Conservation (phyloP, 257 asterid genomes). For the Solanum piurae region DNA sequence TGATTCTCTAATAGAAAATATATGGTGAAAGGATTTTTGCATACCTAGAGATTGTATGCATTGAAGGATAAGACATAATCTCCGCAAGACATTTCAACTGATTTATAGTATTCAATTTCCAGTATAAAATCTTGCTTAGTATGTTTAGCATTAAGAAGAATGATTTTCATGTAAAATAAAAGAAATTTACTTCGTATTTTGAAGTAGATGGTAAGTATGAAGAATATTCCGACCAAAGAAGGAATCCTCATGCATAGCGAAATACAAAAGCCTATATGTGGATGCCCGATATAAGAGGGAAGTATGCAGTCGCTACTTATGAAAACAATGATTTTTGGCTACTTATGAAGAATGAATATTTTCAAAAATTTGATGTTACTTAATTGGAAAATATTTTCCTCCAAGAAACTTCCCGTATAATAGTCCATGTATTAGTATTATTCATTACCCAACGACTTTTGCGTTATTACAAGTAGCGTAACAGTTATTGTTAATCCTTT, state of each 20-base stretch:
- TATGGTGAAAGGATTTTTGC: neutral
- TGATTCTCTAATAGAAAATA: neutral
- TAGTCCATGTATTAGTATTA: neutral
- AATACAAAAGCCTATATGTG: too few species aligned
- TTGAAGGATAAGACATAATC: neutral
- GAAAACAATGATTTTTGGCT: too few species aligned
- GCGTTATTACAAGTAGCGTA: neutral
- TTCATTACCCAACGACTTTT: neutral
- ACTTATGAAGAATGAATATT: too few species aligned
- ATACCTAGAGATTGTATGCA: neutral
- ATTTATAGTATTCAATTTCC: neutral
- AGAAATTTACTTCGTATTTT: neutral
- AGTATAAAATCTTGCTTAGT: neutral
- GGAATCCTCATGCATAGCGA: too few species aligned
- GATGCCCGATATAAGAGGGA: too few species aligned
- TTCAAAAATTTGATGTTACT: neutral
- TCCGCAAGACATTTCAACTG: neutral
- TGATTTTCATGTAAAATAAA: neutral
- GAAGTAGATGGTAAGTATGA: neutral
- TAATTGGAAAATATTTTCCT: neutral
- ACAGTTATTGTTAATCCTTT: neutral
- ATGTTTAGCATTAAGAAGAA: neutral
- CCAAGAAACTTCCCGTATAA: neutral
- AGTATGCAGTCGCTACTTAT: too few species aligned
- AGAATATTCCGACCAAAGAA: too few species aligned